A percentile compares a stretch with the other conserved stretches of the same genome.
phyloP scores from a whole-genome alignment of 2,329 filamentous ascomycete species.

The Hypocreales sp. region DNA sequence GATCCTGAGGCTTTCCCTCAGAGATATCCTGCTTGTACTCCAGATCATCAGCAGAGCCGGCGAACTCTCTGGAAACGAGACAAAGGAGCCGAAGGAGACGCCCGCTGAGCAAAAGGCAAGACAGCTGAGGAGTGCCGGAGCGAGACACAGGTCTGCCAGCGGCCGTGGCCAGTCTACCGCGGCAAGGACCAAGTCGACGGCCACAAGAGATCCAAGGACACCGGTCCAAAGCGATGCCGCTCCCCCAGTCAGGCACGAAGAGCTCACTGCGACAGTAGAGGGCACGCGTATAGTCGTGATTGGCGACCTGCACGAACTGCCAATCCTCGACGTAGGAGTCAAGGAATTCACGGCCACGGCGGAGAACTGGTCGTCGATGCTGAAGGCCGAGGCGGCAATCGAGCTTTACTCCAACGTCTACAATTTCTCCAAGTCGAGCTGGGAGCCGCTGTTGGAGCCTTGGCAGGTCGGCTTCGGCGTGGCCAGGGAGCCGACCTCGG shows the following conservation, averaged over 20 bases:
- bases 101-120: slow-evolving; percentile 38
- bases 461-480: slow-evolving; percentile 92
- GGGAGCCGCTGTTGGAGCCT: slow-evolving; percentile 92
- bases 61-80: slow-evolving; percentile 59
- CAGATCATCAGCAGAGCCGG: slow-evolving; percentile 87
- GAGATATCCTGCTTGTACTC: slow-evolving; percentile 85
- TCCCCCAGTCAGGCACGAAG: slow-evolving; percentile 36
- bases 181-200: slow-evolving; percentile 23
- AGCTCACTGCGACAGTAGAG: slow-evolving; percentile 72
- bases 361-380: slow-evolving; percentile 76
- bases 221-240: slow-evolving; percentile 5
- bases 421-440: slow-evolving; percentile 97
- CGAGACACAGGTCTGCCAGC: slow-evolving; percentile 42
- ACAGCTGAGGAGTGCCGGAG: slow-evolving; percentile 31
- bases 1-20: slow-evolving; percentile 74
- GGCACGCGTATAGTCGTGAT: slow-evolving; percentile 88
- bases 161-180: slow-evolving; percentile 38
- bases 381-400: slow-evolving; percentile 79
- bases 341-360: slow-evolving; percentile 78
- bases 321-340: slow-evolving; percentile 83
- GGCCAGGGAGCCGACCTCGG: slow-evolving; percentile 58
- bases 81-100: slow-evolving; percentile 22
- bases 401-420: slow-evolving; percentile 94
- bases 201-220: slow-evolving; percentile 14
- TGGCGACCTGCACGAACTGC: slow-evolving; percentile 88